Evolutionary conservation across 306 rosid species (phyloP).

Genomic region (Senna tora): DNA sequence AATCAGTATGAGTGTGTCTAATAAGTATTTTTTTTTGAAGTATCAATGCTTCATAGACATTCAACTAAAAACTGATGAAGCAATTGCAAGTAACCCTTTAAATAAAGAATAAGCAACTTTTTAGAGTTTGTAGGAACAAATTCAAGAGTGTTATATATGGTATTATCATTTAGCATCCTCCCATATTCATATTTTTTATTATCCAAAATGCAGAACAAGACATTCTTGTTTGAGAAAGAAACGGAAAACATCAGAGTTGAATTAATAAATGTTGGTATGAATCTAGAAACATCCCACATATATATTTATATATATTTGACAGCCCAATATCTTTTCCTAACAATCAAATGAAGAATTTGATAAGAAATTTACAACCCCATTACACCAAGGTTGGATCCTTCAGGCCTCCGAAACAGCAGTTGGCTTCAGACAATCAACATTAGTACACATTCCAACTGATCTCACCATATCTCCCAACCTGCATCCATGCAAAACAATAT

Average conservation of each 20-base stretch:
- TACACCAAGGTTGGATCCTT: background rate
- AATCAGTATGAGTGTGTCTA: no score
- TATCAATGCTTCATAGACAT: background rate
- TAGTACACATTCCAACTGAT: constrained; percentile 65
- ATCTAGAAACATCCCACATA: constrained; percentile 19
- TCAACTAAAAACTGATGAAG: background rate
- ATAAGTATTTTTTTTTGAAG: background rate
- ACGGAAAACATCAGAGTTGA: constrained; percentile 29
- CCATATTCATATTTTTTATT: constrained; percentile 14
- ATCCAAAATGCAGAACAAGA: constrained; percentile 32
- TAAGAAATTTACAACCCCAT: constrained; percentile 38
- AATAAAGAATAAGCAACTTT: background rate
- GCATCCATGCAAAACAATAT: constrained; percentile 32
- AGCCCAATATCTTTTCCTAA: constrained; percentile 31
- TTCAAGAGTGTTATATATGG: background rate
- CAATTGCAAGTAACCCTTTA: background rate
- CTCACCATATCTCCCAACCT: constrained; percentile 79
- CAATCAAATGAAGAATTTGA: constrained; percentile 37
- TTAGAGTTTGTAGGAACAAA: background rate
- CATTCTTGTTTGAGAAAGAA: constrained; percentile 12
- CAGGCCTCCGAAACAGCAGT: constrained; percentile 55
- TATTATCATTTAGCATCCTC: background rate
- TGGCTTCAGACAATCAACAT: constrained; percentile 65
- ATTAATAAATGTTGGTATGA: background rate
- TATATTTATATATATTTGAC: no score